Percentiles rank a stretch among this genome's conserved stretches.
Evolutionary conservation across 306 rosid genomes (phyloP).

Genomic region (Datisca glomerata): DNA sequence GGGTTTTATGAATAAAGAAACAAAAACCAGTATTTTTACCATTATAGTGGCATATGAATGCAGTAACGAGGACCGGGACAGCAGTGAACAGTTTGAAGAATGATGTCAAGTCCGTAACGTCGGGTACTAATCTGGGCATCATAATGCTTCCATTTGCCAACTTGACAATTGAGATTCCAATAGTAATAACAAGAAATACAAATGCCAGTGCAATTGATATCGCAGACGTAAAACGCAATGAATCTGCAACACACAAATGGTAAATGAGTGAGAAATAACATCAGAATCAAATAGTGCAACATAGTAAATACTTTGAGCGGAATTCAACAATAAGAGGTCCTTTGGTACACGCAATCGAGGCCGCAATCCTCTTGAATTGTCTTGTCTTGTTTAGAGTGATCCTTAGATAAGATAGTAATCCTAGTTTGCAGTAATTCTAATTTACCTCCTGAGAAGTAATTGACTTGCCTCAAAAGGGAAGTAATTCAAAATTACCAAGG

Average conservation of each 20-base stretch:
- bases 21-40: constrained; percentile 29
- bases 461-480: too few species aligned
- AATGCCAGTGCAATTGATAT: constrained; percentile 73
- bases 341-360: too few species aligned
- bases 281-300: too few species aligned
- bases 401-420: too few species aligned
- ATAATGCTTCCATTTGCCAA: constrained; percentile 49
- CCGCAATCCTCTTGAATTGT: too few species aligned
- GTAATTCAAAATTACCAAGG: too few species aligned
- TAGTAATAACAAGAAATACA: constrained; percentile 69
- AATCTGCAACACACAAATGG: constrained; percentile 52
- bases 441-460: too few species aligned
- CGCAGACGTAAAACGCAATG: constrained; percentile 78
- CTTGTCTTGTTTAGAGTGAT: too few species aligned
- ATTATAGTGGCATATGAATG: constrained; percentile 77
- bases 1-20: not conserved
- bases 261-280: too few species aligned
- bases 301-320: too few species aligned
- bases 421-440: too few species aligned
- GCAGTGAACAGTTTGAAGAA: constrained; percentile 57
- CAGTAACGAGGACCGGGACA: constrained; percentile 72
- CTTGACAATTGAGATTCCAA: constrained; percentile 69
- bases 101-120: constrained; percentile 40
- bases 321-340: not conserved
- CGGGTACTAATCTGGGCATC: constrained; percentile 73